phyloP scores from a whole-genome alignment of 2,329 filamentous ascomycete genomes.

The Phialemonium atrogriseum region DNA sequence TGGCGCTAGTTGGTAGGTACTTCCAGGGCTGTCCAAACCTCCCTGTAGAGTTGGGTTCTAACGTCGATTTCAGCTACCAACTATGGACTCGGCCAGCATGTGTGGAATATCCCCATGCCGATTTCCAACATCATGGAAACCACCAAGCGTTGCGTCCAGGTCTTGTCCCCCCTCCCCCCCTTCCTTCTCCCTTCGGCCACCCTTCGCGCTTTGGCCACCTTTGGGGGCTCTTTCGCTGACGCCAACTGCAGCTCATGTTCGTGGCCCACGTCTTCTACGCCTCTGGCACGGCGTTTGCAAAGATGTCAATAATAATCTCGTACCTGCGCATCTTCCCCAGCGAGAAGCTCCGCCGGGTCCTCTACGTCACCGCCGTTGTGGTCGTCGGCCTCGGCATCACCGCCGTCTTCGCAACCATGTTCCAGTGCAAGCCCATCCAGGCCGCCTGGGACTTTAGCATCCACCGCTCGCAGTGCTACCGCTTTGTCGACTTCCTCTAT shows the following conservation, averaged over 20 bases:
- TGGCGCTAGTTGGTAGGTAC: conserved; percentile 9
- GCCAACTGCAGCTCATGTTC: conserved; percentile 10
- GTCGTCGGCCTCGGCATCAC: conserved; percentile 16
- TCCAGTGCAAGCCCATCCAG: conserved; percentile 17
- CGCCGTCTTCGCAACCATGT: conserved; percentile 17
- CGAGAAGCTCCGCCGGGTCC: conserved; percentile 16
- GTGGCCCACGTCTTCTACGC: conserved; percentile 15
- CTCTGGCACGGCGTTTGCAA: conserved; percentile 16
- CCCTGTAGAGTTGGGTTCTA: neutral
- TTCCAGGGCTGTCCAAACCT: neutral
- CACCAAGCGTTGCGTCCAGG: conserved; percentile 12
- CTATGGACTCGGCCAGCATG: conserved; percentile 16
- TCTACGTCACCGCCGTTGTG: conserved; percentile 21
- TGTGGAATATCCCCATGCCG: conserved; percentile 15
- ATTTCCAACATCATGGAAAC: conserved; percentile 7
- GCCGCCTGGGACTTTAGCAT: conserved; percentile 19
- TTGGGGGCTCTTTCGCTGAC: neutral
- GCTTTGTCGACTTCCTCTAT: conserved; percentile 18
- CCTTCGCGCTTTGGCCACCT: too few species aligned
- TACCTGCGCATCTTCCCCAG: conserved; percentile 23
- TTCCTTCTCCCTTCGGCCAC: too few species aligned
- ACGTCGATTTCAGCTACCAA: conserved; percentile 6
- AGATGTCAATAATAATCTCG: conserved; percentile 20
- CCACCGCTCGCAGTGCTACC: conserved; percentile 13
- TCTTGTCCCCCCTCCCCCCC: neutral